These are phyloP conservation scores for Ceratobasidium papillatum DNA, from an alignment of 1,284 basidiomycete genomes.

Conservation along the genomic window DNA sequence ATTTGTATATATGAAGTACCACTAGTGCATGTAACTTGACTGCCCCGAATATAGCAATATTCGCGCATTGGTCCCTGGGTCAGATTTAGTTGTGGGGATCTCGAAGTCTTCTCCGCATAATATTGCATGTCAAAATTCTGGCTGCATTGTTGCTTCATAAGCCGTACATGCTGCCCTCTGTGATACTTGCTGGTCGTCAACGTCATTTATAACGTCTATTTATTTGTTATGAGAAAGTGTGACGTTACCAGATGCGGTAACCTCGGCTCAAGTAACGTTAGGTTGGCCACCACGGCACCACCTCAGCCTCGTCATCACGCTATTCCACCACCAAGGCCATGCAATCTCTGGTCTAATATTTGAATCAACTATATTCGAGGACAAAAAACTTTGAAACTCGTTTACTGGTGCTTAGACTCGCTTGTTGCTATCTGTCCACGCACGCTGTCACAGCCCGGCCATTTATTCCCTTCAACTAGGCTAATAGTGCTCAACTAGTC, in stretches of 20 bases:
- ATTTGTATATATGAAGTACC: not conserved
- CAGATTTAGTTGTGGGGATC: no score
- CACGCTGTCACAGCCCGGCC: not conserved
- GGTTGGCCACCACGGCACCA: conserved; percentile 5
- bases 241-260: not conserved
- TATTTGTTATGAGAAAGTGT: not conserved
- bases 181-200: no score
- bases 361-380: not conserved
- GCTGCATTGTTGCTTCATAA: no score
- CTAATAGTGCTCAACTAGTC: not conserved
- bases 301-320: not conserved
- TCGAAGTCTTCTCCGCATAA: not conserved
- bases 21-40: not conserved
- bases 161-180: no score
- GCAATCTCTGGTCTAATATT: not conserved
- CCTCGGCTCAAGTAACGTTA: not conserved
- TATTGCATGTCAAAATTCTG: not conserved
- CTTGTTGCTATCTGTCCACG: not conserved
- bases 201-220: no score
- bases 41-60: not conserved
- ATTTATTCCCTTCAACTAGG: not conserved
- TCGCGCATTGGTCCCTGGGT: no score
- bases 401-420: not conserved
- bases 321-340: not conserved
- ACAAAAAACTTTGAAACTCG: no score